These are phyloP conservation scores for Rubus idaeus DNA, from an alignment of 306 rosid genomes.

Conservation along the genomic window DNA sequence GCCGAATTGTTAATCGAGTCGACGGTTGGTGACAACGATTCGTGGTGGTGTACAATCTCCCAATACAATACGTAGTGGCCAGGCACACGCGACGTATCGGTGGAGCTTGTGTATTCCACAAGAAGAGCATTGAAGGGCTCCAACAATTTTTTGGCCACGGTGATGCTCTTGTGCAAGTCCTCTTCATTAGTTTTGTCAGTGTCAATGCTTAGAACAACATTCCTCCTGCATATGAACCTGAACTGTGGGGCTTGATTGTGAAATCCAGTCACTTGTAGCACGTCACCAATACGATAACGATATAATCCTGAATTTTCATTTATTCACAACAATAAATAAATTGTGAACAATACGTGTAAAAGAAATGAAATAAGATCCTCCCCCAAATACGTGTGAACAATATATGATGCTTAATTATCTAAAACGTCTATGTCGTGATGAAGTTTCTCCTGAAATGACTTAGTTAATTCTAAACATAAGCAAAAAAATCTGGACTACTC, in stretches of 20 bases:
- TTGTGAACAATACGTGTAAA: no score
- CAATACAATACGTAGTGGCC: conserved; percentile 87
- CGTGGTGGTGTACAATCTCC: conserved; percentile 52
- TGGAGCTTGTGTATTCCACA: conserved; percentile 79
- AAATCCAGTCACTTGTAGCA: conserved; percentile 74
- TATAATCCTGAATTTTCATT: conserved; percentile 45
- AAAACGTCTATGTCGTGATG: no score
- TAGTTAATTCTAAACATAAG: no score
- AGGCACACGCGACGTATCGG: conserved; percentile 63
- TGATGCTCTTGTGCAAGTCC: conserved; percentile 67
- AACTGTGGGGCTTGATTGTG: conserved; percentile 82
- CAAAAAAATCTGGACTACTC: no score
- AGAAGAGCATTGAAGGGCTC: conserved; percentile 63
- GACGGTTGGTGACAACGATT: not conserved
- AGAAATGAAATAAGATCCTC: no score
- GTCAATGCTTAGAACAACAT: conserved; percentile 88
- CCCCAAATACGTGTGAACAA: no score
- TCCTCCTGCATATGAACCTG: conserved; percentile 76
- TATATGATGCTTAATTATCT: no score
- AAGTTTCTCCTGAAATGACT: no score
- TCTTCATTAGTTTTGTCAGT: conserved; percentile 80
- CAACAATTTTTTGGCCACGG: conserved; percentile 57
- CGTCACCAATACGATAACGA: conserved; percentile 85
- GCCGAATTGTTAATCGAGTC: not conserved
- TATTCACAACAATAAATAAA: not conserved